These are phyloP conservation scores for Tremella yokohamensis DNA, from an alignment of 768 basidiomycete genomes.

Conservation along the genomic window DNA sequence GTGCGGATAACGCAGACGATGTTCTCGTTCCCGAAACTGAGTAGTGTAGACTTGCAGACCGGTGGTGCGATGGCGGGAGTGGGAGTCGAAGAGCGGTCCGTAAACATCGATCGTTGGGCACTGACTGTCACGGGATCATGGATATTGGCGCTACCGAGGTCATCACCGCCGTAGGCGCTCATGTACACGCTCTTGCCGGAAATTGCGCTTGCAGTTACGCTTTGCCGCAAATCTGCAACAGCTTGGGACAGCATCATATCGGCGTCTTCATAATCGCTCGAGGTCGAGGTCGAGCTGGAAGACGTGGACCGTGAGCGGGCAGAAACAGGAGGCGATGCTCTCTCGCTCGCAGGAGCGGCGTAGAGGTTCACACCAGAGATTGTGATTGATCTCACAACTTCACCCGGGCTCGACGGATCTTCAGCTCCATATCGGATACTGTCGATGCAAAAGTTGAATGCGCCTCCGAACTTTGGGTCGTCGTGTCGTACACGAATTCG, in stretches of 20 bases:
- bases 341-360: conserved; percentile 7
- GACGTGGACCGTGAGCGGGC: conserved; percentile 15
- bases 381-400: conserved; percentile 23
- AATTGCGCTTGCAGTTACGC: conserved; percentile 23
- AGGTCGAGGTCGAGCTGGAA: conserved; percentile 25
- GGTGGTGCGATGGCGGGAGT: conserved; percentile 10
- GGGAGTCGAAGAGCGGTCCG: conserved; percentile 28
- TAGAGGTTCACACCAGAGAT: conserved; percentile 25
- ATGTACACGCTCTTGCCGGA: conserved; percentile 18
- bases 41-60: conserved; percentile 43
- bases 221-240: conserved; percentile 50
- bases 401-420: conserved; percentile 8
- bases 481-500: conserved; percentile 30
- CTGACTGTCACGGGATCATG: no score
- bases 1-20: conserved; percentile 60
- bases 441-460: conserved; percentile 39
- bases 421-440: conserved; percentile 41
- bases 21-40: conserved; percentile 65
- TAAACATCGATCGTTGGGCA: background rate
- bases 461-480: conserved; percentile 19
- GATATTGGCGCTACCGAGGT: background rate
- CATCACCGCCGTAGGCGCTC: conserved; percentile 1
- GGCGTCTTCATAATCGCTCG: conserved; percentile 30
- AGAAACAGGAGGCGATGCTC: background rate
- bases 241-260: conserved; percentile 52